Conservation (phyloP, 768 basidiomycete species). For the Boletus huronensis region DNA sequence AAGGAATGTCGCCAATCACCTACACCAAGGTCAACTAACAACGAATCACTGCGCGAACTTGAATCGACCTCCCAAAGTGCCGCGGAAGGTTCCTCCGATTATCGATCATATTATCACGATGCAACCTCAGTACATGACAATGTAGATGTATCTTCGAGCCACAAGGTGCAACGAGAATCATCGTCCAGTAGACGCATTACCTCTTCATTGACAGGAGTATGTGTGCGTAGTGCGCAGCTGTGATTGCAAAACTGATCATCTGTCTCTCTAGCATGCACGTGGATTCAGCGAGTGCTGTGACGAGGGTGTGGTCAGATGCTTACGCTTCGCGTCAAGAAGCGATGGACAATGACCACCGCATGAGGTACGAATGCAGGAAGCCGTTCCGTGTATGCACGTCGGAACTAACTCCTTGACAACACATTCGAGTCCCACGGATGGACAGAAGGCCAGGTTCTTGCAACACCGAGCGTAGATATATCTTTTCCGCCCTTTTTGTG, state of each 20-base stretch:
- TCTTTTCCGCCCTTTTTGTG: neutral
- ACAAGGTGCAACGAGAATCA: neutral
- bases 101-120: neutral
- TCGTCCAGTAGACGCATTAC: neutral
- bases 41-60: neutral
- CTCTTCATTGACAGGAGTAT: neutral
- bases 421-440: neutral
- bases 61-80: neutral
- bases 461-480: neutral
- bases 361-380: conserved; percentile 1
- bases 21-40: neutral
- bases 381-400: neutral
- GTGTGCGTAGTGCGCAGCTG: neutral
- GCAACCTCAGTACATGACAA: neutral
- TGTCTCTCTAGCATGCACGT: neutral
- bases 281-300: neutral
- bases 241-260: neutral
- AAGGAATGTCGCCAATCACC: neutral
- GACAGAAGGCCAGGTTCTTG: neutral
- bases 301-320: neutral
- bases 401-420: neutral
- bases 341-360: neutral
- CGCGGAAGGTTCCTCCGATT: neutral
- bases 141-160: neutral
- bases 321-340: neutral